Conservation (phyloP, 2,329 filamentous ascomycete genomes). For the Cercospora sp. region DNA sequence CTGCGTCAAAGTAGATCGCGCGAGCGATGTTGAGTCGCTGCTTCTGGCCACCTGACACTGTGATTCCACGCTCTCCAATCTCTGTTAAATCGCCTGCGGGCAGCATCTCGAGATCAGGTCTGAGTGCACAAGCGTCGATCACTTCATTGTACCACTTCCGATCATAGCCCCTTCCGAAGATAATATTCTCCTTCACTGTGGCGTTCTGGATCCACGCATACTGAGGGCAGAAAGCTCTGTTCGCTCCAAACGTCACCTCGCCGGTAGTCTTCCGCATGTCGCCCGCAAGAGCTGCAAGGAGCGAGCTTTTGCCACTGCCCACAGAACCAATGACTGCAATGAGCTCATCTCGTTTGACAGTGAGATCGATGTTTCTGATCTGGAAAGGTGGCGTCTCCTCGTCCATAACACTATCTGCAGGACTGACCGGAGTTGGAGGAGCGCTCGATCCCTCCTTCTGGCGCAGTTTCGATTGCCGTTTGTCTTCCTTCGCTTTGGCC, state of each 20-base stretch:
- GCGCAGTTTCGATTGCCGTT: constrained; percentile 38
- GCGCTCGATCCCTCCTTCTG: constrained; percentile 30
- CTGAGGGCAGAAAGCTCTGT: constrained; percentile 87
- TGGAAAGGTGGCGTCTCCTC: constrained; percentile 67
- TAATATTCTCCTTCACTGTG: constrained; percentile 81
- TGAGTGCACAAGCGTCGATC: constrained; percentile 80
- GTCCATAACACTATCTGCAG: constrained; percentile 49
- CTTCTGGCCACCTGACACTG: constrained; percentile 92
- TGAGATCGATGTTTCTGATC: constrained; percentile 66
- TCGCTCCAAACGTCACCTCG: constrained; percentile 72
- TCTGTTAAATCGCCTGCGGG: constrained; percentile 85
- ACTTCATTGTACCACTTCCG: constrained; percentile 78
- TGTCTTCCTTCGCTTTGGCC: constrained; percentile 45
- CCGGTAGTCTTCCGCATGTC: constrained; percentile 87
- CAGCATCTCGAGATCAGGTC: constrained; percentile 88
- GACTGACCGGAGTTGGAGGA: constrained; percentile 22
- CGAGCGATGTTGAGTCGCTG: constrained; percentile 92
- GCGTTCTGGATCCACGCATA: constrained; percentile 98
- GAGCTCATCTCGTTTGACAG: constrained; percentile 71
- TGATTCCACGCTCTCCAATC: constrained; percentile 94
- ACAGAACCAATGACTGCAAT: constrained; percentile 86
- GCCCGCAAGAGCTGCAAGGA: constrained; percentile 84
- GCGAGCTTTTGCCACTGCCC: constrained; percentile 84
- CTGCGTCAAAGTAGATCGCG: constrained; percentile 65
- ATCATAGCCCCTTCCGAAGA: constrained; percentile 77